Percentiles rank a stretch among this genome's conserved stretches.
These are phyloP conservation scores for Boletus coccyginus DNA, from an alignment of 768 basidiomycete species.

Conservation along the genomic window DNA sequence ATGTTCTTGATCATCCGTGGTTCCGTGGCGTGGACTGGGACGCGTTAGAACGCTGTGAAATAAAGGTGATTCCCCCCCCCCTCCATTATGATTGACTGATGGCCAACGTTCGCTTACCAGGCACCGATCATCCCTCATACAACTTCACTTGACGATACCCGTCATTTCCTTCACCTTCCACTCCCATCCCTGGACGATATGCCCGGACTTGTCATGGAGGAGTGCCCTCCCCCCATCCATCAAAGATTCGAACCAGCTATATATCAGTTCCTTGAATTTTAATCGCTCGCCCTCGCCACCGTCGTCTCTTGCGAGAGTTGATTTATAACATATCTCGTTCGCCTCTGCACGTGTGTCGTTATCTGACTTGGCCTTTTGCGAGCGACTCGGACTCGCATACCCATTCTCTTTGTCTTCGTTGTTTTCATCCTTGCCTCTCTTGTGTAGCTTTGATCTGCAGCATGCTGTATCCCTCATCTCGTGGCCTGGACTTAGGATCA, in stretches of 20 bases:
- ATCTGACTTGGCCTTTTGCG: background rate
- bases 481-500: slow-evolving; percentile 4
- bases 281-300: slow-evolving; percentile 22
- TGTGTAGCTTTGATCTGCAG: slow-evolving; percentile 29
- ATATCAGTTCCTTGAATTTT: slow-evolving; percentile 78
- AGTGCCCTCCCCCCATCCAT: slow-evolving; percentile 53
- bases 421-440: slow-evolving; percentile 3
- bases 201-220: slow-evolving; percentile 70
- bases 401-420: slow-evolving; percentile 1
- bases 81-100: background rate
- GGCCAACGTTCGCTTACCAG: slow-evolving; percentile 36
- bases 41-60: slow-evolving; percentile 80
- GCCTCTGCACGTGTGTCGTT: slow-evolving; percentile 4
- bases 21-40: slow-evolving; percentile 95
- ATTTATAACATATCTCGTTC: slow-evolving; percentile 29
- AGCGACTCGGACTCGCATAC: slow-evolving; percentile 7
- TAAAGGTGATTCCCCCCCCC: slow-evolving; percentile 54
- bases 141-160: slow-evolving; percentile 76
- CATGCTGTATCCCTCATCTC: slow-evolving; percentile 29
- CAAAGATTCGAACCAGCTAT: slow-evolving; percentile 65
- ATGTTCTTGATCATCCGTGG: slow-evolving; percentile 91
- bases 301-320: slow-evolving; percentile 10
- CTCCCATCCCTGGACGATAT: slow-evolving; percentile 76
- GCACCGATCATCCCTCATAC: slow-evolving; percentile 86
- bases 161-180: slow-evolving; percentile 80